phyloP scores from a whole-genome alignment of 257 asterid genomes.

The Schizonepeta tenuifolia region DNA sequence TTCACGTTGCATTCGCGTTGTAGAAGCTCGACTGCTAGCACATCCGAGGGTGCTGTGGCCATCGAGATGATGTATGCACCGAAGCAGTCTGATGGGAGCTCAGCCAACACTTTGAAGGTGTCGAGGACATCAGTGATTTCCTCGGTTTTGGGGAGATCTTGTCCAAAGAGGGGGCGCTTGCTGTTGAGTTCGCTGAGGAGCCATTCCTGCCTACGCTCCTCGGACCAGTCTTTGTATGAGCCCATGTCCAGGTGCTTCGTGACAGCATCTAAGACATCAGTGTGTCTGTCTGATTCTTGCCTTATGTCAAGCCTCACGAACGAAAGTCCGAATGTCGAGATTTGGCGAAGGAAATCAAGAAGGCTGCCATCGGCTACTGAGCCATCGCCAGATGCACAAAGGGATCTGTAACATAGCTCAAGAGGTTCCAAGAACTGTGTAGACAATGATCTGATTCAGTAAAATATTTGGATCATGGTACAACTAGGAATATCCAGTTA shows the following conservation, averaged over 20 bases:
- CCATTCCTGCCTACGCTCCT: constrained; percentile 61
- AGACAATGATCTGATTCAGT: constrained; percentile 3
- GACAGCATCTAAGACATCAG: constrained; percentile 63
- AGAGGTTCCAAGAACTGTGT: constrained; percentile 66
- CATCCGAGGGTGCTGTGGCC: constrained; percentile 73
- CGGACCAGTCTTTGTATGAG: constrained; percentile 61
- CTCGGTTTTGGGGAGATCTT: constrained; percentile 68
- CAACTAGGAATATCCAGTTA: background rate
- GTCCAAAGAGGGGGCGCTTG: constrained; percentile 69
- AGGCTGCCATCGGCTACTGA: constrained; percentile 71
- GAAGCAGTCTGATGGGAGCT: constrained; percentile 68
- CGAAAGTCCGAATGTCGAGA: constrained; percentile 68
- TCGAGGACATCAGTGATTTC: constrained; percentile 62
- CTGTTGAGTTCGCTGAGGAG: constrained; percentile 63
- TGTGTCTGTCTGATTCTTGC: constrained; percentile 71
- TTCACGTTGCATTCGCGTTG: constrained; percentile 71
- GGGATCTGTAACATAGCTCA: constrained; percentile 69
- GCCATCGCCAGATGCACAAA: constrained; percentile 64
- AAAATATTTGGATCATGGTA: background rate
- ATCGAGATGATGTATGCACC: constrained; percentile 78
- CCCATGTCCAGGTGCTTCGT: constrained; percentile 60
- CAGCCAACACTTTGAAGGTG: constrained; percentile 59
- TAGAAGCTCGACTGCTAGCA: constrained; percentile 66
- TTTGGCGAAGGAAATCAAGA: constrained; percentile 67
- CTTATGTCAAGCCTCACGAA: constrained; percentile 62